phyloP scores from a whole-genome alignment of 2,329 filamentous ascomycete species.

The Sporothrix inflata region DNA sequence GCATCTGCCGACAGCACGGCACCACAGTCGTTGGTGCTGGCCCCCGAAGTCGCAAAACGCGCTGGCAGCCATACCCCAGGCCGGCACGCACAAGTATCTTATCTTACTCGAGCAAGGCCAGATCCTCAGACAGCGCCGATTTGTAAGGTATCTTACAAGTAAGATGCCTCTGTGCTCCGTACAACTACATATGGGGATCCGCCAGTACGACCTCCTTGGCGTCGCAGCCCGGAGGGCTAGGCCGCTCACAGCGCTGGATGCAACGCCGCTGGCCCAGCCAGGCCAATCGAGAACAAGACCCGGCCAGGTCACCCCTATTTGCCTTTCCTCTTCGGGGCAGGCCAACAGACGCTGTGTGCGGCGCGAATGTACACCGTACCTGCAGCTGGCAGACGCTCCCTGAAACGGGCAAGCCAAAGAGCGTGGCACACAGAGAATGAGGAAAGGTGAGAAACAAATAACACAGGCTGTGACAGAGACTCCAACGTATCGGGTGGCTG shows the following conservation, averaged over 20 bases:
- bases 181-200: neutral
- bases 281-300: conserved; percentile 6
- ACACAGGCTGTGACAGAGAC: neutral
- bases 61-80: neutral
- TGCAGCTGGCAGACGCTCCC: neutral
- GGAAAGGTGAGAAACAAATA: neutral
- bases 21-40: neutral
- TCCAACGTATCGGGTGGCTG: neutral
- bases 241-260: conserved; percentile 2
- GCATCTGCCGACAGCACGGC: conserved; percentile 3
- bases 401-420: neutral
- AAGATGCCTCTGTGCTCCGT: conserved; percentile 5
- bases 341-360: neutral
- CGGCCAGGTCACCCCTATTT: neutral
- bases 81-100: conserved; percentile 11
- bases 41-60: conserved; percentile 3
- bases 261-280: conserved; percentile 2
- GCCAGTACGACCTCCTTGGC: conserved; percentile 16
- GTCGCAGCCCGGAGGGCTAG: conserved; percentile 17
- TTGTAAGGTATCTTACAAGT: neutral
- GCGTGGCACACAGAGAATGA: neutral
- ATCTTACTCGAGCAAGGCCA: neutral
- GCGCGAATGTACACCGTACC: neutral
- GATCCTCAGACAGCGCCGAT: conserved; percentile 4
- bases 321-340: neutral